These are phyloP conservation scores for Fusarium chuoi DNA, from an alignment of 2,329 filamentous ascomycete genomes.

Conservation along the genomic window DNA sequence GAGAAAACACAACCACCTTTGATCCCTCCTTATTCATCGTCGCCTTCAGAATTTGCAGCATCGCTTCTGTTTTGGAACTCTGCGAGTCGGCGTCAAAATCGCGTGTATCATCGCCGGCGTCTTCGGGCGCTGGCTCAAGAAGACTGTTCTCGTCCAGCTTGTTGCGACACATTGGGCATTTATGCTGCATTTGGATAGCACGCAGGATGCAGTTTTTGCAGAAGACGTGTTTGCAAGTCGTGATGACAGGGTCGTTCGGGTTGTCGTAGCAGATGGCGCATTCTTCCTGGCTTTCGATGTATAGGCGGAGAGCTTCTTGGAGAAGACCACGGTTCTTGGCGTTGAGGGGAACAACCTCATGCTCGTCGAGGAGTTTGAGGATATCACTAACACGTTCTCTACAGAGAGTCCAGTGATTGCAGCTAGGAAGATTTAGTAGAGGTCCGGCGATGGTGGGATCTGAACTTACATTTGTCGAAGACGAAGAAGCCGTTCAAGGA, in stretches of 20 bases:
- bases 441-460: too few species aligned
- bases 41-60: slow-evolving; percentile 79
- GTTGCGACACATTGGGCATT: slow-evolving; percentile 86
- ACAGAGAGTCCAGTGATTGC: slow-evolving; percentile 89
- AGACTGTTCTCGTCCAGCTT: slow-evolving; percentile 68
- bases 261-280: slow-evolving; percentile 84
- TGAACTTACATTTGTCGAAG: slow-evolving; percentile 74
- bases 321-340: slow-evolving; percentile 77
- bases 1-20: slow-evolving; percentile 79
- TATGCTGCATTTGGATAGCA: slow-evolving; percentile 78
- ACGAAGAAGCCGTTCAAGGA: slow-evolving; percentile 84
- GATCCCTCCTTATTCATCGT: slow-evolving; percentile 70
- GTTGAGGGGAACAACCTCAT: slow-evolving; percentile 75
- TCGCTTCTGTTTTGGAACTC: slow-evolving; percentile 84
- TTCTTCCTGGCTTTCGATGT: slow-evolving; percentile 83
- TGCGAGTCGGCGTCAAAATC: slow-evolving; percentile 71
- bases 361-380: slow-evolving; percentile 73
- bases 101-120: slow-evolving; percentile 53
- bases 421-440: slow-evolving; percentile 55
- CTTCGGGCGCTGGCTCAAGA: slow-evolving; percentile 72
- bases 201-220: slow-evolving; percentile 78
- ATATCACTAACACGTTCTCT: slow-evolving; percentile 79
- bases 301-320: slow-evolving; percentile 79
- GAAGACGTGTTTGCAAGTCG: slow-evolving; percentile 84
- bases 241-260: slow-evolving; percentile 80